A percentile compares a stretch with the other conserved stretches of the same genome.
Conservation (phyloP, 2,329 filamentous ascomycete species). For the Teratosphaeria zuluensis region DNA sequence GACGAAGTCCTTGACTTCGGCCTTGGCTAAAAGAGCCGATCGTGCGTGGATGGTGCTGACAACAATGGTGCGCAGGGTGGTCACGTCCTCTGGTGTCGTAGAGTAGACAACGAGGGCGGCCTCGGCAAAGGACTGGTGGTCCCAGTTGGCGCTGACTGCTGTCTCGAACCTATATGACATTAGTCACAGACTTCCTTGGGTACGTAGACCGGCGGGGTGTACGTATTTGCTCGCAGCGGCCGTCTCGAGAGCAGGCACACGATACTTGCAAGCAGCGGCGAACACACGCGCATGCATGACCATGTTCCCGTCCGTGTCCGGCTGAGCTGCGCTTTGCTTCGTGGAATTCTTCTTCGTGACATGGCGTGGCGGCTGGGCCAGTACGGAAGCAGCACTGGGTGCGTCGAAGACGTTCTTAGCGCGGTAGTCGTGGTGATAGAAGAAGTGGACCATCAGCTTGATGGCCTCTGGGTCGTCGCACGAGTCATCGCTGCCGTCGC, state of each 20-base stretch:
- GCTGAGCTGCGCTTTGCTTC: too few species aligned
- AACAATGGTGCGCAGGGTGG: background rate
- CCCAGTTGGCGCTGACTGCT: constrained; percentile 6
- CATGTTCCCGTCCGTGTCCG: background rate
- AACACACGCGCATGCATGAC: constrained; percentile 32
- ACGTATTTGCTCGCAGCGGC: constrained; percentile 31
- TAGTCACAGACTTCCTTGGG: too few species aligned
- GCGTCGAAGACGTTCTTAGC: background rate
- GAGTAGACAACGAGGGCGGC: constrained; percentile 33
- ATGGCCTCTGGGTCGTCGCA: constrained; percentile 18
- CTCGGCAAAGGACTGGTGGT: constrained; percentile 27
- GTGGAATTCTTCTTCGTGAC: too few species aligned
- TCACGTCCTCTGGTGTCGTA: constrained; percentile 30
- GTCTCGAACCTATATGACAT: background rate
- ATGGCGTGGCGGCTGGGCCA: background rate
- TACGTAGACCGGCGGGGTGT: too few species aligned
- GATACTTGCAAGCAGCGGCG: constrained; percentile 35
- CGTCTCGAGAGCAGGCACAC: constrained; percentile 30
- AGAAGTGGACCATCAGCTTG: constrained; percentile 18
- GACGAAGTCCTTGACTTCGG: background rate
- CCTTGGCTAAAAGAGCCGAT: background rate
- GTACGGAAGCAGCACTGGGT: background rate
- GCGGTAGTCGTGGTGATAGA: constrained; percentile 20
- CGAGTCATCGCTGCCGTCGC: constrained; percentile 7
- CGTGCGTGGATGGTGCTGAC: constrained; percentile 25